Conservation (phyloP, 2,329 filamentous ascomycete species). For the Fusarium burgessii region DNA sequence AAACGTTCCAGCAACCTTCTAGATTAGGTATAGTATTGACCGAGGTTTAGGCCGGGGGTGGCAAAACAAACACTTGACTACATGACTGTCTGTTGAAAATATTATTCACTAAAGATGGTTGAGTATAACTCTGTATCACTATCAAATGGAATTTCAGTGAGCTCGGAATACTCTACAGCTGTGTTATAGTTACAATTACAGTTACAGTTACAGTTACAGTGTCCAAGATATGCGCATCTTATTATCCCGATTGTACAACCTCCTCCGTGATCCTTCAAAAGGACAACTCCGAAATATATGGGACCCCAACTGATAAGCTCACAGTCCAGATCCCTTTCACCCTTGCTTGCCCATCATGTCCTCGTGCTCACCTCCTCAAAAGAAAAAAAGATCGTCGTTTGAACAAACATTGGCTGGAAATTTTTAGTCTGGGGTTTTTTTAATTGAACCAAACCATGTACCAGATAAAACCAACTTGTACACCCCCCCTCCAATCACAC, state of each 20-base stretch:
- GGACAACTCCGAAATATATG: slow-evolving; percentile 18
- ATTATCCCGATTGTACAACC: neutral
- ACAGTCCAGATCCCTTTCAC: neutral
- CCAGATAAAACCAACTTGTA: neutral
- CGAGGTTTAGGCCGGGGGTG: slow-evolving; percentile 40
- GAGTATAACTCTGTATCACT: too few relatives aligned
- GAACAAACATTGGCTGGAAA: neutral
- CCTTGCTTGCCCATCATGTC: neutral
- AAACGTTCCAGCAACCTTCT: slow-evolving; percentile 48
- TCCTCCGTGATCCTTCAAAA: neutral
- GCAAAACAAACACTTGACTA: too few relatives aligned
- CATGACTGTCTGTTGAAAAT: too few relatives aligned
- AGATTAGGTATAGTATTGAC: slow-evolving; percentile 40
- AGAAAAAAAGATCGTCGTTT: slow-evolving; percentile 2
- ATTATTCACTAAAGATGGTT: neutral
- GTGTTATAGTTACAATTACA: neutral
- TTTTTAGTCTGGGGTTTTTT: neutral
- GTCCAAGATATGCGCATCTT: neutral
- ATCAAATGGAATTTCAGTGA: neutral
- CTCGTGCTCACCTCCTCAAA: slow-evolving; percentile 9
- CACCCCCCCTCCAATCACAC: neutral
- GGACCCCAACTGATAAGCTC: slow-evolving; percentile 30
- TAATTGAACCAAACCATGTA: neutral
- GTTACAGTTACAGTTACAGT: too few relatives aligned
- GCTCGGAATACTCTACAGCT: neutral